Base-by-base conservation (phyloP, 768 basidiomycete species). In the Gymnopilus dilepis region DNA sequence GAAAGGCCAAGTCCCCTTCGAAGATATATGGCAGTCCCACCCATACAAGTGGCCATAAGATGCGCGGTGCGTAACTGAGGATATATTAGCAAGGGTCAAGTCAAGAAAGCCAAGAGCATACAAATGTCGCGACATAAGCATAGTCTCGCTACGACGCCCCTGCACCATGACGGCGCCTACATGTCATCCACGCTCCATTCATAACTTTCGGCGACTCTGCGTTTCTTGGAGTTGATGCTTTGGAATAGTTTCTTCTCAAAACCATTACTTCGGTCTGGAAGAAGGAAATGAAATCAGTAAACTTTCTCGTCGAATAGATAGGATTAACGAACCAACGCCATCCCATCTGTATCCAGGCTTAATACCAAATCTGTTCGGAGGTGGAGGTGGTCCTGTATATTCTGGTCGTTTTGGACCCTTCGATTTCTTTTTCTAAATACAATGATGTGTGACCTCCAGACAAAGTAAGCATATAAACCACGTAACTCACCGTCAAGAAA, bases 311-410 rank as follows among this genome's bases (percentile, higher is more conserved):
- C 45, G 33, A 34, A 9, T 21, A 15, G 67, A 47, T 55, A 52
- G 33, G 17, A 22, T 38, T 28, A 56, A 80, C 84, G 65, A 63
- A 94, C 96, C 96, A 64, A 99, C 97, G 28, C 97, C 97, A 73
- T 99, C 97, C 97, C 97, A 99, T 71, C 97, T 83, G 73, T 95
- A 94, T 0, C 97, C 97, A 24, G 97, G 97, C 65, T 85, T 90
- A 64, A 99, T 98, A 22, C 91, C 90, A 73, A 97, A 99, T 6
- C 97, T 88, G 77, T 99, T 99, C 7, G 97, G 96, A 13, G 95
- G 90, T 1, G 94, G 93, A 0, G 90, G 85, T 0, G 96, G 94
- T 12, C 96, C 95, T 17, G 75, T 80, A 73, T 98, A 98, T 72
- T 90, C 88, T 8, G 97, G 97, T 75, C 82, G 87, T 55, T 85